Evolutionary conservation across 305 asterid species (phyloP).

Genomic region (Galium porrigens): DNA sequence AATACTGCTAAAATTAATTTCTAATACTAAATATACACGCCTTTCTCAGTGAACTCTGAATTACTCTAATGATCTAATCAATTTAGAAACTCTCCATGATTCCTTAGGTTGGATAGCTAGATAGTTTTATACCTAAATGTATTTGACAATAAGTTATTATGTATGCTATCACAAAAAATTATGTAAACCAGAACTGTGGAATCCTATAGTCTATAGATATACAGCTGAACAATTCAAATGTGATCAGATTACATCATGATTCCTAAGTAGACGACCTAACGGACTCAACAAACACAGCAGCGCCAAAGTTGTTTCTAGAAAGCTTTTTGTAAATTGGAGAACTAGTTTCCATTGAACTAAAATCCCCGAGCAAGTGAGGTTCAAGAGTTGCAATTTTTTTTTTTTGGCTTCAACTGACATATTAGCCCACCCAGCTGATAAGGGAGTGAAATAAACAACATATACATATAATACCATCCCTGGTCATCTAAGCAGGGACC

Average conservation of each 20-base stretch:
- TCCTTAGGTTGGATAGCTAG: neutral
- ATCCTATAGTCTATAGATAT: neutral
- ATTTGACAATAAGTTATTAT: too few relatives aligned
- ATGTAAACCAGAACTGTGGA: neutral
- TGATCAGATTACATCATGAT: neutral
- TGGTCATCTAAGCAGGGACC: neutral
- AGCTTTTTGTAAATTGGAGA: neutral
- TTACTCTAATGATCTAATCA: too few relatives aligned
- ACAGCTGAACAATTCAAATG: neutral
- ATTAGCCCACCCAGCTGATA: neutral
- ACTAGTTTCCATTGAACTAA: neutral
- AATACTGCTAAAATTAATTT: too few relatives aligned
- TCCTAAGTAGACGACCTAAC: neutral
- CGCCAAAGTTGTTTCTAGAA: too few relatives aligned
- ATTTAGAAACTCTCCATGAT: neutral
- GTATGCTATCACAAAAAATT: neutral
- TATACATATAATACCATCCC: neutral
- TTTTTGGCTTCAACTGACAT: neutral
- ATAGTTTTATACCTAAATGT: too few relatives aligned
- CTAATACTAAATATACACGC: too few relatives aligned
- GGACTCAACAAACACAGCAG: neutral
- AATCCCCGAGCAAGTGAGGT: neutral
- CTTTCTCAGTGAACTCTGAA: too few relatives aligned
- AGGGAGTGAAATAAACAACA: neutral
- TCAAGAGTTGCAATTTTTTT: too few relatives aligned